Base-by-base conservation (phyloP, 2,329 filamentous ascomycete genomes). In the Alternaria postmessia region DNA sequence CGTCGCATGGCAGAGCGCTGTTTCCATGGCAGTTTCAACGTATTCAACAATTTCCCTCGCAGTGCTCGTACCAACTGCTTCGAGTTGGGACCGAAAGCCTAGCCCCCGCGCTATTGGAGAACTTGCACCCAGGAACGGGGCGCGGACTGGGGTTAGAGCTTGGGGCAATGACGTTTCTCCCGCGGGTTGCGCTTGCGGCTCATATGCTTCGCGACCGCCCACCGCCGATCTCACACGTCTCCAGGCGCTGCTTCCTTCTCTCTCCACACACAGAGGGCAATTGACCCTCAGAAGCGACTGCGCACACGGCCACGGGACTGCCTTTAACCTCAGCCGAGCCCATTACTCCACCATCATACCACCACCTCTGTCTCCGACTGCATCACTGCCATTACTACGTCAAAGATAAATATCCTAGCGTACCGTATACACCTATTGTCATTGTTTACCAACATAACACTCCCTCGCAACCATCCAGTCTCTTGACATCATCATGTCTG, bases 141-240 rank as follows among this genome's bases (percentile, higher is more conserved):
- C 57, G 32, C 42, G n/a, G 51, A 36, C 57, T 56, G 53, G 57
- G 53, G 57, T 59, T 51, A 18, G 47, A 61, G 62, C 62, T 57
- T 68, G 61, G 67, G 67, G 64, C 64, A 66, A 68, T 69, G 66
- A 69, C 69, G 65, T 68, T 65, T 61, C 54, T 61, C 56, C 47
- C 49, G 59, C 54, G 59, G 44, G 57, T 57, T 55, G 62, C 63
- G 57, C 59, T 57, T 69, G 67, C 59, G 60, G 66, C 58, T 65
- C 59, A 57, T 57, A 52, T 65, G 61, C 62, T 61, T 67, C 67
- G 69, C 63, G 62, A 66, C 64, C 56, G 55, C 59, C 63, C 64
- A 62, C 57, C 48, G 64, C 65, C 62, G 67, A 72, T 73, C 65
- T 59, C 61, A 64, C 58, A 67, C 57, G 57, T 59, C 57, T 47